These are phyloP conservation scores for Beauveria asiatica DNA, from an alignment of 2,329 filamentous ascomycete genomes.

Conservation along the genomic window DNA sequence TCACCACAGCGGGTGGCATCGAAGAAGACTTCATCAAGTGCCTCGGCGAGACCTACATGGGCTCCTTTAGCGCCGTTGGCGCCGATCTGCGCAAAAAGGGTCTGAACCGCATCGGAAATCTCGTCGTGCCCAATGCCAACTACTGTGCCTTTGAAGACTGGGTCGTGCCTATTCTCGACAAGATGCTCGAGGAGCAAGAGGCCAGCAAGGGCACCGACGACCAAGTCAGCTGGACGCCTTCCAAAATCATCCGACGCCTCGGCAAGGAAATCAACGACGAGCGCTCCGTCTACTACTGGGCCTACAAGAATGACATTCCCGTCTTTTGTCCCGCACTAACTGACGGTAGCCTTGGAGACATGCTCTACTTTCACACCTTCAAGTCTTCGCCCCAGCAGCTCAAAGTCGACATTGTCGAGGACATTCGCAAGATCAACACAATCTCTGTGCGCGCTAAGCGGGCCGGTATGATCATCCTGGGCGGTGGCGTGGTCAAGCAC, in stretches of 20 bases:
- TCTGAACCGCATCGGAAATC: conserved; percentile 91
- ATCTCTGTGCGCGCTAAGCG: conserved; percentile 80
- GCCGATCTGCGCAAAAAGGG: conserved; percentile 73
- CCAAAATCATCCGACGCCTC: conserved; percentile 79
- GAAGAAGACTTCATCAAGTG: conserved; percentile 99
- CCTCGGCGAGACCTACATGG: conserved; percentile 86
- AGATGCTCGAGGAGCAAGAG: conserved; percentile 90
- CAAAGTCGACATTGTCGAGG: conserved; percentile 83
- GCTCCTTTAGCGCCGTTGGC: conserved; percentile 71
- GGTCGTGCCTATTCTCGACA: conserved; percentile 91
- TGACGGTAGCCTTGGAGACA: conserved; percentile 90
- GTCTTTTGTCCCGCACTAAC: conserved; percentile 96
- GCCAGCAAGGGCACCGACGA: conserved; percentile 60
- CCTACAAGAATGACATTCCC: conserved; percentile 91
- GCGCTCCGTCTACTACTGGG: conserved; percentile 92
- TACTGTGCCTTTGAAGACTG: conserved; percentile 96
- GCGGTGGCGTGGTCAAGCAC: conserved; percentile 93
- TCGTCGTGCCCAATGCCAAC: conserved; percentile 93
- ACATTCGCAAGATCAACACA: conserved; percentile 88
- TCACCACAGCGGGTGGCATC: conserved; percentile 89
- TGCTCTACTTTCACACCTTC: conserved; percentile 98
- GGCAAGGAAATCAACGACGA: conserved; percentile 93
- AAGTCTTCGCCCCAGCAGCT: conserved; percentile 75
- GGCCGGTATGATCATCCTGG: conserved; percentile 90
- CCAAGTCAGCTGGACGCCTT: conserved; percentile 84